Percentiles rank a stretch among this genome's conserved stretches.
These are phyloP conservation scores for Anacardium occidentale DNA, from an alignment of 345 rosid genomes.

Conservation along the genomic window DNA sequence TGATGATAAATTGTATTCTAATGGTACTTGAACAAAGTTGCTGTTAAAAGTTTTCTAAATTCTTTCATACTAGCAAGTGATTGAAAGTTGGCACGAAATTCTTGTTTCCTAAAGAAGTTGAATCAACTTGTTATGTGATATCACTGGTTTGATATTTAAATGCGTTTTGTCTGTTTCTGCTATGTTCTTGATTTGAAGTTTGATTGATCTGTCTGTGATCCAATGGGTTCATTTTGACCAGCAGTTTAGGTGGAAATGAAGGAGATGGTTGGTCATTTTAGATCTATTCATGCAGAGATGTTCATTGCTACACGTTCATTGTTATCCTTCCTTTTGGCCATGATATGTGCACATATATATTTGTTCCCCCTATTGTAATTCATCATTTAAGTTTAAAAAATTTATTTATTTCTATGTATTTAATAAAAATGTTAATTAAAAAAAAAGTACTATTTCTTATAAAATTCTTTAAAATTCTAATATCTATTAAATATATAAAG, in stretches of 20 bases:
- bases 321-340: slow-evolving; percentile 42
- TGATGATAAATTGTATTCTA: no score
- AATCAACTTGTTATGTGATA: background rate
- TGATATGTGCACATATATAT: slow-evolving; percentile 38
- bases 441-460: no score
- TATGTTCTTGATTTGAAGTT: background rate
- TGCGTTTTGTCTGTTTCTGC: no score
- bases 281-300: slow-evolving; percentile 26
- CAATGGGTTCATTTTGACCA: background rate
- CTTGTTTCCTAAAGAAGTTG: background rate
- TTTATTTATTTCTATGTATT: no score
- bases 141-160: no score
- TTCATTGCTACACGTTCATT: slow-evolving; percentile 33
- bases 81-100: background rate
- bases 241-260: background rate
- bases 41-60: background rate
- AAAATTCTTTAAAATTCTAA: no score
- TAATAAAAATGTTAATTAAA: no score
- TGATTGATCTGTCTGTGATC: slow-evolving; percentile 8
- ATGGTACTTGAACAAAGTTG: no score
- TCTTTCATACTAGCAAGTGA: background rate
- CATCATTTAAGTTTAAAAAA: slow-evolving; percentile 10
- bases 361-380: slow-evolving; percentile 45
- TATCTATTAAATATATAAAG: no score
- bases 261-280: slow-evolving; percentile 32